Percentiles rank a stretch among this genome's conserved stretches.
These are phyloP conservation scores for Phytophthora pini DNA, from an alignment of 352 stramenopile species.

Conservation along the genomic window DNA sequence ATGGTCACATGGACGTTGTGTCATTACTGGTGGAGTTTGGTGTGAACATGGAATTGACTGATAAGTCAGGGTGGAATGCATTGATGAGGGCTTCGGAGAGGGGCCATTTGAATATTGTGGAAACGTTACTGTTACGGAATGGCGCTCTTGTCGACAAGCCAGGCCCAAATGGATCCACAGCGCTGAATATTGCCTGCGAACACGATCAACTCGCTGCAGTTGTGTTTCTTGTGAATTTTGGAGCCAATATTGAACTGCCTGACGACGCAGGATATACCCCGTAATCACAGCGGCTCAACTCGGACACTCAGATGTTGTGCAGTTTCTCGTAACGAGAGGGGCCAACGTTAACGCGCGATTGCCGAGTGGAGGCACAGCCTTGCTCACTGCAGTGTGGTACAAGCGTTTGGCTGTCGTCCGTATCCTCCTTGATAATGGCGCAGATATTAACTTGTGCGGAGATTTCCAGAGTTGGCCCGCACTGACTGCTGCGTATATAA, in stretches of 20 bases:
- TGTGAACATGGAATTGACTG: not conserved
- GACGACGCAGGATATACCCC: not conserved
- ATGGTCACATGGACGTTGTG: not conserved
- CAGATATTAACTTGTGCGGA: not conserved
- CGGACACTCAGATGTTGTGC: not conserved
- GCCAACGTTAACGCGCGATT: not conserved
- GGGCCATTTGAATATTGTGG: not conserved
- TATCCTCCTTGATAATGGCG: not conserved
- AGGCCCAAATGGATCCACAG: not conserved
- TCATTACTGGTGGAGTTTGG: not conserved
- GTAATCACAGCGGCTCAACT: not conserved
- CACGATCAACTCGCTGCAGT: not conserved
- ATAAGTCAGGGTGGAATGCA: not conserved
- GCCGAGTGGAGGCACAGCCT: not conserved
- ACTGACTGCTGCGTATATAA: not conserved
- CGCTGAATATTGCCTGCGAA: not conserved
- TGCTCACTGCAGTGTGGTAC: not conserved
- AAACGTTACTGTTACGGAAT: not conserved
- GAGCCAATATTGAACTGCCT: not conserved
- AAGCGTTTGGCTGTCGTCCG: slow-evolving; percentile 1
- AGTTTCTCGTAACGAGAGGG: not conserved
- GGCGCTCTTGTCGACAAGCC: not conserved
- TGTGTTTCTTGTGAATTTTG: not conserved
- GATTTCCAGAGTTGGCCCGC: not conserved
- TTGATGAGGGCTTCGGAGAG: not conserved